Conservation (phyloP, 805 yeast species). For the Metschnikowia cubensis region DNA sequence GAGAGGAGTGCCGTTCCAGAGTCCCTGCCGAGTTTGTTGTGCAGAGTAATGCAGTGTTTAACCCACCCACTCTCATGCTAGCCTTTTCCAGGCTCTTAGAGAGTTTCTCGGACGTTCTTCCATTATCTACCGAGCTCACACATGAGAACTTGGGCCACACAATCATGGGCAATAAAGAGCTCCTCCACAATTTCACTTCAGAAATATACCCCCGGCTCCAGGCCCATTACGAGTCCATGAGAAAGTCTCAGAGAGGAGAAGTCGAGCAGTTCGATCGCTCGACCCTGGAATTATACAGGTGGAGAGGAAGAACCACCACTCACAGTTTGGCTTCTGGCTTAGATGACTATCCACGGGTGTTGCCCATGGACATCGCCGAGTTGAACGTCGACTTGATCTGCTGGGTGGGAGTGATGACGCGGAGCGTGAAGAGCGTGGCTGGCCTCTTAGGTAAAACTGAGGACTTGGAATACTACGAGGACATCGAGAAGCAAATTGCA, state of each 20-base stretch:
- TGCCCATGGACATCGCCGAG: slow-evolving; percentile 80
- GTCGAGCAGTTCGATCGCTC: slow-evolving; percentile 64
- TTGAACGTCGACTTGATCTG: slow-evolving; percentile 83
- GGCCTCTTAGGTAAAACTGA: slow-evolving; percentile 51
- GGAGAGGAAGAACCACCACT: slow-evolving; percentile 86
- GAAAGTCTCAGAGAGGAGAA: slow-evolving; percentile 74
- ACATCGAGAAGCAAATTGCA: slow-evolving; percentile 53
- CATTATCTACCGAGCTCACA: slow-evolving; percentile 1
- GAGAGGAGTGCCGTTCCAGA: slow-evolving; percentile 81
- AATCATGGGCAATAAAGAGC: slow-evolving; percentile 55
- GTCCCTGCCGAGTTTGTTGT: slow-evolving; percentile 82
- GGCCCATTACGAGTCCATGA: slow-evolving; percentile 80
- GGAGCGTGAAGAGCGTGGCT: slow-evolving; percentile 74
- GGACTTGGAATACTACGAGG: slow-evolving; percentile 53
- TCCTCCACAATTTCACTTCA: slow-evolving; percentile 54
- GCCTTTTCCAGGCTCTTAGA: slow-evolving; percentile 57
- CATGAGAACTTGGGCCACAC: slow-evolving; percentile 43
- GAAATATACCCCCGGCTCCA: slow-evolving; percentile 72
- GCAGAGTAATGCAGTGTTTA: slow-evolving; percentile 87
- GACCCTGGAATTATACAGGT: slow-evolving; percentile 67
- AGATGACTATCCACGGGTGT: slow-evolving; percentile 91
- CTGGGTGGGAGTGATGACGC: slow-evolving; percentile 93
- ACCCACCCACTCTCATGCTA: slow-evolving; percentile 91
- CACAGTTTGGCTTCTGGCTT: slow-evolving; percentile 91
- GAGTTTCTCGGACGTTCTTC: background rate